Evolutionary conservation across 2,329 filamentous ascomycete species (phyloP), one percentile per base, ranked within the genome.

Genomic region (Xenoacremonium recifei): DNA sequence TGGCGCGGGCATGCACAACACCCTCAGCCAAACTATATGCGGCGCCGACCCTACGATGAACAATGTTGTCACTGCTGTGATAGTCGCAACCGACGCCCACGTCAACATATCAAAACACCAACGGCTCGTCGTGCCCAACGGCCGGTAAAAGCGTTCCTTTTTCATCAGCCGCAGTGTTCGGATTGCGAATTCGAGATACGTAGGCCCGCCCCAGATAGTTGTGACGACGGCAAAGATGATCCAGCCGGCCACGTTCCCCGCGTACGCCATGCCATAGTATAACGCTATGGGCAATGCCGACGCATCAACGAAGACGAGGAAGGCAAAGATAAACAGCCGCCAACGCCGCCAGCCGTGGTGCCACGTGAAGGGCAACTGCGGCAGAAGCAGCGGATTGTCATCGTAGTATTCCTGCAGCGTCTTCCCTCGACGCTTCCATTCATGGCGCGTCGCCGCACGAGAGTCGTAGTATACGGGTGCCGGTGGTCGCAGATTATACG

Each of bases 141-240:
- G 75, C 2, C 74, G 69, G 55, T 74, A 78, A 38, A 67, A 72
- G 39, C 72, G 68, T 50, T 71, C 67, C 52, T 69, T 69, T 48
- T 69, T 67, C 37, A 76, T 69, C 37, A 77, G 62, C 13, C 75
- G 70, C 42, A 73, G 60, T 1, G 68, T 72, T 10, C 75, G 68
- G 35, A 76, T 60, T 19, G 61, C 73, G 43, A 77, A 77, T 49
- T 78, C 74, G 42, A 77, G 61, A 41, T 76, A 76, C 5, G 75
- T 77, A n/a, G 76, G 70, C 19, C 75, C 66, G 41, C 75, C 75
- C 66, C 75, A 79, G 47, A 78, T 75, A 25, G 73, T 72, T 1
- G 75, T 77, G 32, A 78, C 69, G 39, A 79, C 67, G 49, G 74
- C 73, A 47, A 78, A 78, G 39, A 74, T 68, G 51, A 67, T 68